These are phyloP conservation scores for Triticum turgidum DNA, from an alignment of 176 grass and related monocot genomes.

Conservation along the genomic window DNA sequence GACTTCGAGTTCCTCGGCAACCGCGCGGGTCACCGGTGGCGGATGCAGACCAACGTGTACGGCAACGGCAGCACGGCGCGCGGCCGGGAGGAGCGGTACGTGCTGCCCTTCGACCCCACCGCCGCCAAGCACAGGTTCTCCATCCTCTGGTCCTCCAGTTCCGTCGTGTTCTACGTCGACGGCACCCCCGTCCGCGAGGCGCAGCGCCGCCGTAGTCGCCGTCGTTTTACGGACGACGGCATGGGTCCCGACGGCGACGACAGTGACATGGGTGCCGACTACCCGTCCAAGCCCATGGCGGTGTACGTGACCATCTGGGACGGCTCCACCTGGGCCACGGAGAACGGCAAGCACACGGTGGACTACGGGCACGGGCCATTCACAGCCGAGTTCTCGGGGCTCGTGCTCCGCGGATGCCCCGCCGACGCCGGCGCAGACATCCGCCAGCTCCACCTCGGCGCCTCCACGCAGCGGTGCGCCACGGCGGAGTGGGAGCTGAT, in stretches of 20 bases:
- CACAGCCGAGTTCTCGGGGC: constrained; percentile 55
- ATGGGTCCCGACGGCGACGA: constrained; percentile 24
- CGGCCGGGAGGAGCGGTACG: constrained; percentile 76
- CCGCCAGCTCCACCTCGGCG: background rate
- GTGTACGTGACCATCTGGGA: constrained; percentile 87
- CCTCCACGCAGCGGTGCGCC: background rate
- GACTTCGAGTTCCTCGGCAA: constrained; percentile 89
- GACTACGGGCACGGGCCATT: constrained; percentile 65
- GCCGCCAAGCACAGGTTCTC: constrained; percentile 55
- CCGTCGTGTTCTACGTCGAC: constrained; percentile 75
- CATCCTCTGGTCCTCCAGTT: constrained; percentile 59
- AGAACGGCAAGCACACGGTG: constrained; percentile 66
- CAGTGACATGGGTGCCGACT: constrained; percentile 50
- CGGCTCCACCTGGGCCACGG: constrained; percentile 77
- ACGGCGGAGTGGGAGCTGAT: constrained; percentile 49
- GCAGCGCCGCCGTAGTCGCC: background rate
- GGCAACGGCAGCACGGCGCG: constrained; percentile 70
- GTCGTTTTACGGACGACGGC: background rate
- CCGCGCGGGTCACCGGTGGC: constrained; percentile 60
- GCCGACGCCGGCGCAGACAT: background rate
- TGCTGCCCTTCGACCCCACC: constrained; percentile 76
- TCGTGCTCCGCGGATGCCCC: constrained; percentile 50
- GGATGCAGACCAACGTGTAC: constrained; percentile 88
- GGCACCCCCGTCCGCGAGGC: constrained; percentile 62
- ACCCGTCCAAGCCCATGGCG: constrained; percentile 79